Percentiles rank a stretch among this genome's conserved stretches.
These are phyloP conservation scores for Aureobasidium sp. DNA, from an alignment of 2,329 filamentous ascomycete genomes.

Conservation along the genomic window DNA sequence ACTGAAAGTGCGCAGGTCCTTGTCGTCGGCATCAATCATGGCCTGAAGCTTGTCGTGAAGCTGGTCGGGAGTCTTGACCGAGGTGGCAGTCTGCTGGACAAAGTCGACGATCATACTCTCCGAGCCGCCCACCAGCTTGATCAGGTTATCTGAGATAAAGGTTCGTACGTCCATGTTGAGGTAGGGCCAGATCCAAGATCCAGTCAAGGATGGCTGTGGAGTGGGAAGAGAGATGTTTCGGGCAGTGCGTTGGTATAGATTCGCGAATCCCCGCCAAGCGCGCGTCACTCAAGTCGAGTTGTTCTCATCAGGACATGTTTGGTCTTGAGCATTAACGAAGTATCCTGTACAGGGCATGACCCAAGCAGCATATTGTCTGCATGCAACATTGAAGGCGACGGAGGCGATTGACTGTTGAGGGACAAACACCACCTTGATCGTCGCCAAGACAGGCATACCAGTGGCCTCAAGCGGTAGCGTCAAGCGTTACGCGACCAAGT, in stretches of 20 bases:
- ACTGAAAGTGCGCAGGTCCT: slow-evolving; percentile 40
- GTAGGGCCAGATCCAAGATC: background rate
- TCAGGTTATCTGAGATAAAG: slow-evolving; percentile 40
- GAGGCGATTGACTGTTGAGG: background rate
- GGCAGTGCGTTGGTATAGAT: background rate
- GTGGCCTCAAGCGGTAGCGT: background rate
- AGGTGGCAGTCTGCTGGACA: slow-evolving; percentile 44
- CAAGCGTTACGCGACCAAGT: background rate
- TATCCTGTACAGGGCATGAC: background rate
- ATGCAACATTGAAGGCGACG: background rate
- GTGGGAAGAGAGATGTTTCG: background rate
- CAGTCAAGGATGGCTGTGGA: background rate
- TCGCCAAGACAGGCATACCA: slow-evolving; percentile 1
- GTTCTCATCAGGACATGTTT: background rate
- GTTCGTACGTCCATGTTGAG: slow-evolving; percentile 27
- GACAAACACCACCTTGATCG: background rate
- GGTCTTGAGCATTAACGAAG: background rate
- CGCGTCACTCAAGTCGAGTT: background rate
- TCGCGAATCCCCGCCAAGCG: background rate
- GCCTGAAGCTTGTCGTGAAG: slow-evolving; percentile 43
- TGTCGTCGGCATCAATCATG: slow-evolving; percentile 42
- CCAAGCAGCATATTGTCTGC: background rate
- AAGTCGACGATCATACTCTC: slow-evolving; percentile 50
- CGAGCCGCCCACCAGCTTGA: slow-evolving; percentile 46
- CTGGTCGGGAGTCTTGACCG: slow-evolving; percentile 38